phyloP scores from a whole-genome alignment of 2,329 filamentous ascomycete species.

The Aspergillus udagawae region DNA sequence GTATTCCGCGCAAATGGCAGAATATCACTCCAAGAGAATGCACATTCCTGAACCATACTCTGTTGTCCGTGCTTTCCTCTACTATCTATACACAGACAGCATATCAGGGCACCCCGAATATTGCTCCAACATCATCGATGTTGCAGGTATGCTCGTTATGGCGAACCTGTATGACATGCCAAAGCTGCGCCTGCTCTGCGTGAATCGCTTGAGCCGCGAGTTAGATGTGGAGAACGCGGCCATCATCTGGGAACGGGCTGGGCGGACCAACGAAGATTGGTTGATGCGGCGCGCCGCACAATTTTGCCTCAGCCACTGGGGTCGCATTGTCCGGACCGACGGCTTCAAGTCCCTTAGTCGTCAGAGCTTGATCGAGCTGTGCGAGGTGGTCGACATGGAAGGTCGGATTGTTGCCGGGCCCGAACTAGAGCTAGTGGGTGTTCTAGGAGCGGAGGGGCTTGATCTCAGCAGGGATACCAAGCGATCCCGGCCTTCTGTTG shows the following conservation, averaged over 20 bases:
- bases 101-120: constrained; percentile 62
- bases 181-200: constrained; percentile 82
- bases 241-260: constrained; percentile 92
- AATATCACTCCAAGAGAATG: constrained; percentile 96
- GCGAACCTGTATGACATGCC: constrained; percentile 98
- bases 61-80: constrained; percentile 89
- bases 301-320: constrained; percentile 93
- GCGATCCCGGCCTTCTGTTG: constrained; percentile 24
- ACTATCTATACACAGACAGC: constrained; percentile 94
- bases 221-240: constrained; percentile 93
- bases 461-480: constrained; percentile 32
- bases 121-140: constrained; percentile 67
- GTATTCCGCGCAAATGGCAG: constrained; percentile 91
- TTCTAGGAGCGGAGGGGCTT: constrained; percentile 47
- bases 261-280: constrained; percentile 88
- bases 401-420: constrained; percentile 87
- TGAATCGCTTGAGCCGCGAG: constrained; percentile 84
- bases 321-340: constrained; percentile 81
- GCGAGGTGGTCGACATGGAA: constrained; percentile 88
- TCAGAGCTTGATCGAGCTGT: constrained; percentile 79
- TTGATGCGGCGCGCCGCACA: constrained; percentile 79
- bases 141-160: constrained; percentile 93
- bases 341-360: constrained; percentile 80
- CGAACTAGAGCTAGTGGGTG: constrained; percentile 64
- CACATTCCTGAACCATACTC: constrained; percentile 96